Conservation (phyloP, 768 basidiomycete species). For the Tubosaeta sp. region DNA sequence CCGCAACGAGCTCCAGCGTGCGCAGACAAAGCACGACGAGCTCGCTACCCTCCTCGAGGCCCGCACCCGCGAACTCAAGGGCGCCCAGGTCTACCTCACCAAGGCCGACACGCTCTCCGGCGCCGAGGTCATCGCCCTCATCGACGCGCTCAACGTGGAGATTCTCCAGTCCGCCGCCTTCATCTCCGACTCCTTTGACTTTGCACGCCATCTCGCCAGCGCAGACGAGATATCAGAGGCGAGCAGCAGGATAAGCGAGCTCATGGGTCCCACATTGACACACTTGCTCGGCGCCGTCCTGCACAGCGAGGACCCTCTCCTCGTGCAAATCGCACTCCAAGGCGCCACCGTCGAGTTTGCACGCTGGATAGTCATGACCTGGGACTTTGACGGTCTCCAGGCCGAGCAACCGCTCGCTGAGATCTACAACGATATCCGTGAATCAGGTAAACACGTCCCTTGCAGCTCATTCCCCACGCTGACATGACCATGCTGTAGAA, state of each 20-base stretch:
- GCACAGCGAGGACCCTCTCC: constrained; percentile 34
- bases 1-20: constrained; percentile 25
- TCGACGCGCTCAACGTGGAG: constrained; percentile 44
- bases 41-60: constrained; percentile 30
- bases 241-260: constrained; percentile 25
- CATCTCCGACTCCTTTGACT: constrained; percentile 39
- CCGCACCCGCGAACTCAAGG: constrained; percentile 38
- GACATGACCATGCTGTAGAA: constrained; percentile 31
- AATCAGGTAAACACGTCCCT: constrained; percentile 33
- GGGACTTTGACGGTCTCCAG: constrained; percentile 31
- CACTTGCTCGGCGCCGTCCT: constrained; percentile 19
- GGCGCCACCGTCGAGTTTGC: constrained; percentile 30
- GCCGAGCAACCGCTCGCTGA: constrained; percentile 27
- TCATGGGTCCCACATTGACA: constrained; percentile 29
- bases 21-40: constrained; percentile 24
- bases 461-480: neutral
- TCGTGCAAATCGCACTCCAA: constrained; percentile 38
- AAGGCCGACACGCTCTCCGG: constrained; percentile 42
- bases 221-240: constrained; percentile 28
- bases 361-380: constrained; percentile 32
- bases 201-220: constrained; percentile 19
- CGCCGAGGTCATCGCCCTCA: constrained; percentile 37
- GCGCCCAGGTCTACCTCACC: constrained; percentile 40
- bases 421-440: constrained; percentile 39
- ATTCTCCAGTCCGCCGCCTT: constrained; percentile 44